Conservation (phyloP, 2,329 filamentous ascomycete genomes). For the Grosmannia serpens region DNA sequence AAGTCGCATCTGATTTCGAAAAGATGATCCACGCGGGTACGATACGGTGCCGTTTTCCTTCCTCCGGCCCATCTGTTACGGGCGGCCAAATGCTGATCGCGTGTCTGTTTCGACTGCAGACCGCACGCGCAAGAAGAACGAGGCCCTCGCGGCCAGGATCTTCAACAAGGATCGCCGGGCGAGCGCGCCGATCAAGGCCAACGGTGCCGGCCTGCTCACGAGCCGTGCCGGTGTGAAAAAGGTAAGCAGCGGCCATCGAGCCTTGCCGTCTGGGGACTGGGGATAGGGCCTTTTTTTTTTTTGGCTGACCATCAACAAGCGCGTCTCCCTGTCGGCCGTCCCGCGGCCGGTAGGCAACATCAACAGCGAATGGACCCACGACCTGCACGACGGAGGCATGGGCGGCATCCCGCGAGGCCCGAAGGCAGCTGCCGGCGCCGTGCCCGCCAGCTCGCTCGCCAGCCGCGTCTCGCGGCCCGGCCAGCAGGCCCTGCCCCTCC, state of each 20-base stretch:
- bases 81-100: background rate
- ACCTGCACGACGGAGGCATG: constrained; percentile 41
- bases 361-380: constrained; percentile 60
- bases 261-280: background rate
- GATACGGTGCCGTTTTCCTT: background rate
- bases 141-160: constrained; percentile 60
- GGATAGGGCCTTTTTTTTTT: too few species aligned
- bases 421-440: constrained; percentile 15
- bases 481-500: background rate
- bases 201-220: constrained; percentile 44
- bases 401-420: background rate
- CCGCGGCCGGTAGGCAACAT: constrained; percentile 34
- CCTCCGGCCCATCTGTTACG: background rate
- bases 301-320: constrained; percentile 8
- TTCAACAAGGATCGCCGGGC: constrained; percentile 50
- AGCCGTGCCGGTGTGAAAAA: constrained; percentile 65
- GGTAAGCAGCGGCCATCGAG: constrained; percentile 30
- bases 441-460: constrained; percentile 27
- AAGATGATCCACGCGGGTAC: constrained; percentile 44
- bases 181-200: constrained; percentile 33
- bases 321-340: constrained; percentile 19
- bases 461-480: constrained; percentile 28
- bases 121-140: constrained; percentile 60
- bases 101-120: constrained; percentile 23
- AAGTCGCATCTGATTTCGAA: constrained; percentile 38